Evolutionary conservation across 164 flowering plant genomes (phyloP).

Genomic region (Macadamia tetraphylla): DNA sequence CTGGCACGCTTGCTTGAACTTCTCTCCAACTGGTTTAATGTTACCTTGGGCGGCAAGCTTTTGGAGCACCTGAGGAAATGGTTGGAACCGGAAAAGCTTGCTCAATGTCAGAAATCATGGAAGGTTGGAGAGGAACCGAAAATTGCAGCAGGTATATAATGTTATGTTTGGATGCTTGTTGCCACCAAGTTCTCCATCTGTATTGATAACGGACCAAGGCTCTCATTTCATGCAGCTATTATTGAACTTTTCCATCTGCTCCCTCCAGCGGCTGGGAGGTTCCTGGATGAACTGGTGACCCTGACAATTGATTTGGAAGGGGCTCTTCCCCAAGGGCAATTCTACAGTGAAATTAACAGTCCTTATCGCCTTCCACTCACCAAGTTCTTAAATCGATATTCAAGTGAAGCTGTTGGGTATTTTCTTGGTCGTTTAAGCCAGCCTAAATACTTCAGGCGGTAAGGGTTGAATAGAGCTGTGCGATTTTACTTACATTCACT

Average conservation of each 20-base stretch:
- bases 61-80: constrained; percentile 96
- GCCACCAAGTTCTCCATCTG: not conserved
- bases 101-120: constrained; percentile 92
- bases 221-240: constrained; percentile 65
- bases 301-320: constrained; percentile 90
- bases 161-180: not conserved
- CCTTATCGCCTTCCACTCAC: constrained; percentile 98
- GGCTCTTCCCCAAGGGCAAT: constrained; percentile 87
- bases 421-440: constrained; percentile 83
- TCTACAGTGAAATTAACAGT: constrained; percentile 95
- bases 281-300: constrained; percentile 92
- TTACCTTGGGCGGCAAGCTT: constrained; percentile 87
- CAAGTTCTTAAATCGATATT: constrained; percentile 83
- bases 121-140: constrained; percentile 99
- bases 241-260: constrained; percentile 99
- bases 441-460: constrained; percentile 92
- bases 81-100: constrained; percentile 99
- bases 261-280: constrained; percentile 88
- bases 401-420: constrained; percentile 84
- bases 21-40: constrained; percentile 94
- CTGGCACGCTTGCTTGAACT: constrained; percentile 95
- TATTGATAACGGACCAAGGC: constrained; percentile 3
- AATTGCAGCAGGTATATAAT: constrained; percentile 85
- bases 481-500: no score
- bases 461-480: constrained; percentile 8